These are phyloP conservation scores for Komagataella mondaviorum DNA, from an alignment of 805 yeast genomes.

Conservation along the genomic window DNA sequence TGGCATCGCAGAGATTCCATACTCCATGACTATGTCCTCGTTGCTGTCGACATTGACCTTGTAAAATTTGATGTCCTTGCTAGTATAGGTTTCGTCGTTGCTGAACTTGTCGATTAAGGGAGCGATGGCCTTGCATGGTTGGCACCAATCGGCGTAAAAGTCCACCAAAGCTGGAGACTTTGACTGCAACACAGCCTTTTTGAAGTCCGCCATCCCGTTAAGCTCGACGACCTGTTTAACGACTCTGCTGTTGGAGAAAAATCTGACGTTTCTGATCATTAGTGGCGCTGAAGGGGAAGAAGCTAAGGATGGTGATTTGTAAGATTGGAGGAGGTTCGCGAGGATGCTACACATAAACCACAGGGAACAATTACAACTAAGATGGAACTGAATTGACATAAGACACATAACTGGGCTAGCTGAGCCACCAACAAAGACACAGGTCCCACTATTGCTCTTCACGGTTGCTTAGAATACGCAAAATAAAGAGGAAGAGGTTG, in stretches of 20 bases:
- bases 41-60: constrained; percentile 62
- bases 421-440: not conserved
- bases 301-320: not conserved
- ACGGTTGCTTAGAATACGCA: constrained; percentile 35
- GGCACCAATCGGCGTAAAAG: constrained; percentile 67
- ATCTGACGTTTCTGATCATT: not conserved
- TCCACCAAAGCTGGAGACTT: constrained; percentile 34
- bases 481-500: constrained; percentile 65
- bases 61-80: constrained; percentile 40
- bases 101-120: constrained; percentile 35
- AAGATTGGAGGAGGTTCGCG: not conserved
- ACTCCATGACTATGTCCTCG: constrained; percentile 43
- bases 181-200: not conserved
- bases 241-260: not conserved
- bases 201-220: not conserved
- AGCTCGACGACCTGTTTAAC: not conserved
- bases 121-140: constrained; percentile 63
- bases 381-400: not conserved
- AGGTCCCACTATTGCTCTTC: not conserved
- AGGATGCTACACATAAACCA: not conserved
- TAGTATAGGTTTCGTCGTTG: constrained; percentile 19
- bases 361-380: not conserved
- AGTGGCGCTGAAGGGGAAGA: not conserved
- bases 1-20: constrained; percentile 65
- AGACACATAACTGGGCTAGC: not conserved